Evolutionary conservation across 352 stramenopile genomes (phyloP).

Genomic region (Globisporangium irregulare): DNA sequence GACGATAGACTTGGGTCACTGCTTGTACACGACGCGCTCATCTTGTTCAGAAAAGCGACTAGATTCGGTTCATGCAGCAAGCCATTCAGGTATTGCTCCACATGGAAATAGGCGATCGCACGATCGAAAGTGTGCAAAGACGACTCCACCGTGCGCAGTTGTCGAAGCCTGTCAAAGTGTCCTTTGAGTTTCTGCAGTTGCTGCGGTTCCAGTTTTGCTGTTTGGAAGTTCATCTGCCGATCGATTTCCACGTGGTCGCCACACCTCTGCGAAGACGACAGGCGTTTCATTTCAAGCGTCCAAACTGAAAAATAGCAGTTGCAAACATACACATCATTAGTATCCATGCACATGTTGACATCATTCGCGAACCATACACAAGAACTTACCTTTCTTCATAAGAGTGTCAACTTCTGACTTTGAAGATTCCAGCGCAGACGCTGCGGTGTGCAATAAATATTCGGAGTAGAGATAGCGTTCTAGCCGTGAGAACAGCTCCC

Average conservation of each 20-base stretch:
- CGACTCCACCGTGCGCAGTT: conserved; percentile 72
- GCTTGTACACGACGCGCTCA: conserved; percentile 43
- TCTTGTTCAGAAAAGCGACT: conserved; percentile 72
- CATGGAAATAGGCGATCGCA: conserved; percentile 73
- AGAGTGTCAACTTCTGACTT: conserved; percentile 68
- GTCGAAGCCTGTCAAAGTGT: conserved; percentile 68
- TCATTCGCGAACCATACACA: background rate
- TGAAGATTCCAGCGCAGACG: conserved; percentile 44
- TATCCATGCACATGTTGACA: background rate
- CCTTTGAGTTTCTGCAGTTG: conserved; percentile 64
- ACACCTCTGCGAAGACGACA: conserved; percentile 55
- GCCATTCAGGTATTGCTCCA: conserved; percentile 81
- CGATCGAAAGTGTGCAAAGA: conserved; percentile 80
- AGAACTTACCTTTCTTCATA: conserved; percentile 63
- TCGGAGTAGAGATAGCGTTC: conserved; percentile 79
- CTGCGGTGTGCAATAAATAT: conserved; percentile 72
- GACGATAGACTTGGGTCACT: conserved; percentile 18
- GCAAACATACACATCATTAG: background rate
- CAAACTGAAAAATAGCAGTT: conserved; percentile 31
- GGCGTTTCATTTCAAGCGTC: conserved; percentile 53
- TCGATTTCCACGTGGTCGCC: conserved; percentile 60
- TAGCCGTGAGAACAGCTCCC: conserved; percentile 64
- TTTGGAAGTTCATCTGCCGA: conserved; percentile 59
- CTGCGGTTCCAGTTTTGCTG: conserved; percentile 61
- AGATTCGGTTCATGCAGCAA: conserved; percentile 69